Conservation (phyloP, 116 monocot species). For the Papilionanthe hybrid region DNA sequence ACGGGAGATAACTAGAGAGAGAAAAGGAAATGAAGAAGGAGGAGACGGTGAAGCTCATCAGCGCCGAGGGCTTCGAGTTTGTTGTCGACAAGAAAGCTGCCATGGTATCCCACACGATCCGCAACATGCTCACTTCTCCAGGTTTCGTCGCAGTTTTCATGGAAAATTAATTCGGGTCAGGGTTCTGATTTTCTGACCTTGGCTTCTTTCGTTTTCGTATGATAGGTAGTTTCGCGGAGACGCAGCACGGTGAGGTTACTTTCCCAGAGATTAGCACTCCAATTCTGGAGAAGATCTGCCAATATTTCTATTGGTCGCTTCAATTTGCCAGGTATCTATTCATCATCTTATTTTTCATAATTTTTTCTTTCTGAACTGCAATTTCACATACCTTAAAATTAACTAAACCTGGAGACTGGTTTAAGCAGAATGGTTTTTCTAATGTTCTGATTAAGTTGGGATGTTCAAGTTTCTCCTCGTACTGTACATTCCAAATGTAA, state of each 20-base stretch:
- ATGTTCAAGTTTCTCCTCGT: no score
- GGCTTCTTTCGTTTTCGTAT: not conserved
- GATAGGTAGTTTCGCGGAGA: conserved; percentile 73
- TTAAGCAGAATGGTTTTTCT: no score
- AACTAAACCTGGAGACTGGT: no score
- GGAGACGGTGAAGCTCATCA: conserved; percentile 88
- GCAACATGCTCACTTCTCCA: conserved; percentile 96
- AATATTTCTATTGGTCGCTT: conserved; percentile 93
- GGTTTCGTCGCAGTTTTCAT: conserved; percentile 26
- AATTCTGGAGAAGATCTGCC: conserved; percentile 92
- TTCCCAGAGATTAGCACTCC: conserved; percentile 89
- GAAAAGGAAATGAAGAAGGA: conserved; percentile 43
- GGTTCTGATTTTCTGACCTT: not conserved
- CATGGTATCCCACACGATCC: conserved; percentile 91
- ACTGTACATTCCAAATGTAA: no score
- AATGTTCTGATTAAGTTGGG: no score
- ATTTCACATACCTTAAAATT: no score
- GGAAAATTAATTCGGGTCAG: not conserved
- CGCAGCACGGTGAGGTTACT: conserved; percentile 69
- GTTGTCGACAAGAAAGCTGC: conserved; percentile 83
- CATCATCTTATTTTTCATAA: no score
- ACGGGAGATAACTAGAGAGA: not conserved
- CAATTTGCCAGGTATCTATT: conserved; percentile 49
- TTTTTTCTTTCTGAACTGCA: no score
- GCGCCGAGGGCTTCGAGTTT: conserved; percentile 97